Evolutionary conservation across 805 yeast species (phyloP), one percentile per base, ranked within the genome.

Genomic region (Yarrowia osloensis): DNA sequence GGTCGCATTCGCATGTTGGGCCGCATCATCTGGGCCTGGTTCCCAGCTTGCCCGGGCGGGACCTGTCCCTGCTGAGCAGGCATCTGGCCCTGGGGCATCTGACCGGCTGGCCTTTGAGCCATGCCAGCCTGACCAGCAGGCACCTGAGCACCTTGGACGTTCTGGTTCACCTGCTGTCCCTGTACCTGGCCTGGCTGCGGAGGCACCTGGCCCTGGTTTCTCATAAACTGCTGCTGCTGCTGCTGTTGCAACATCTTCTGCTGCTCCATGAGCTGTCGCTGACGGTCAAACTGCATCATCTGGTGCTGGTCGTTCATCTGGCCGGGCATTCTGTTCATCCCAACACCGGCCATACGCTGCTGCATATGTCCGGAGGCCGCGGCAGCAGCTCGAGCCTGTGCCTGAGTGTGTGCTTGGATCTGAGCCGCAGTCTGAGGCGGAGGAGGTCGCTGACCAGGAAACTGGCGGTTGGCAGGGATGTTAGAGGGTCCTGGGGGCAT

Each of bases 181-280:
- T 52, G 67, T 26, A 39, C 44, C 46, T 52, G 66, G 37, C 37
- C 57, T 17, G 40, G 61, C 33, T 62, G 67, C 1, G 35, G 61
- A 22, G 65, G 68, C 21, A 33, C 52, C 49, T 46, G 40, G 9
- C 67, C 35, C 54, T 37, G 42, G 40, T 26, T 28, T 17, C 54
- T 49, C 65, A 40, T 40, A 12, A 49, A 47, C 37, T 54, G 68
- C 54, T 67, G 70, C 52, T 66, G 70, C 35, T 31, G 67, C 50
- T 55, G 69, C 33, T 67, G 72, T 67, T 61, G 76, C 65, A 24
- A 71, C 67, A 55, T 75, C 69, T 71, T 76, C 52, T 73, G 71
- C 65, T 72, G 77, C 31, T 73, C 78, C 72, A 46, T 74, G 68
- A 39, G 72, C 74, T 52, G 74, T 70, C 74, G 71, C 29, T 74